Evolutionary conservation across 768 basidiomycete species (phyloP).

Genomic region (Exsudoporus frostii): DNA sequence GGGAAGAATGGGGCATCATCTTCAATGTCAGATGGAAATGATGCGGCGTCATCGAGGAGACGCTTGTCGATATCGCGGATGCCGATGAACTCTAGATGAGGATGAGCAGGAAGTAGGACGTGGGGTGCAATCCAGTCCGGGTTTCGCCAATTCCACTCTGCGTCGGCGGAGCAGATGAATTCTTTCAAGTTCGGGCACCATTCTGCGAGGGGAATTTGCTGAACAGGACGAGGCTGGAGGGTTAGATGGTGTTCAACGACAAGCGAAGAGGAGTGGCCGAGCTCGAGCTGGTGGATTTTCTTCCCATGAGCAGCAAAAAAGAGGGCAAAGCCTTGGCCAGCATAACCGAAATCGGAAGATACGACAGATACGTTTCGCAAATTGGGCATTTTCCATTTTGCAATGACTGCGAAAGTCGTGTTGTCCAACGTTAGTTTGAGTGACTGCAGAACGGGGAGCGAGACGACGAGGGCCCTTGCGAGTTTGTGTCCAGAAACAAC

Average conservation of each 20-base stretch:
- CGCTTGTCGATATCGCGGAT: constrained; percentile 69
- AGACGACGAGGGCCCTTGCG: constrained; percentile 26
- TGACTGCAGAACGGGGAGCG: constrained; percentile 61
- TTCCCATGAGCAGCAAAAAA: constrained; percentile 68
- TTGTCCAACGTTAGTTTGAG: constrained; percentile 72
- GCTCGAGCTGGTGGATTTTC: constrained; percentile 61
- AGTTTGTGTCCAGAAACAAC: constrained; percentile 33
- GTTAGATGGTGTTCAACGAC: constrained; percentile 68
- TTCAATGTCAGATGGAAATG: constrained; percentile 31
- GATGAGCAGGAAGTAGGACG: constrained; percentile 62
- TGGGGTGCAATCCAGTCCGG: constrained; percentile 84
- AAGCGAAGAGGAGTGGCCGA: constrained; percentile 66
- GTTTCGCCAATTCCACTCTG: constrained; percentile 77
- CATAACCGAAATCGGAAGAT: constrained; percentile 68
- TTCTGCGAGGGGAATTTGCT: constrained; percentile 50
- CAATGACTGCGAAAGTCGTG: constrained; percentile 63
- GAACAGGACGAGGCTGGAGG: constrained; percentile 35
- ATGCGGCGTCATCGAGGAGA: constrained; percentile 43
- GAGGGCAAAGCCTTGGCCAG: constrained; percentile 56
- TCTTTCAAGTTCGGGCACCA: constrained; percentile 69
- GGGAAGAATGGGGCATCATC: constrained; percentile 58
- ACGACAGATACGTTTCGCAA: constrained; percentile 65
- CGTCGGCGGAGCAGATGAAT: constrained; percentile 74
- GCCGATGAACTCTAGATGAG: constrained; percentile 60
- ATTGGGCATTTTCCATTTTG: constrained; percentile 63